These are phyloP conservation scores for Stipa capillata DNA, from an alignment of 176 grass and related monocot genomes.

Conservation along the genomic window DNA sequence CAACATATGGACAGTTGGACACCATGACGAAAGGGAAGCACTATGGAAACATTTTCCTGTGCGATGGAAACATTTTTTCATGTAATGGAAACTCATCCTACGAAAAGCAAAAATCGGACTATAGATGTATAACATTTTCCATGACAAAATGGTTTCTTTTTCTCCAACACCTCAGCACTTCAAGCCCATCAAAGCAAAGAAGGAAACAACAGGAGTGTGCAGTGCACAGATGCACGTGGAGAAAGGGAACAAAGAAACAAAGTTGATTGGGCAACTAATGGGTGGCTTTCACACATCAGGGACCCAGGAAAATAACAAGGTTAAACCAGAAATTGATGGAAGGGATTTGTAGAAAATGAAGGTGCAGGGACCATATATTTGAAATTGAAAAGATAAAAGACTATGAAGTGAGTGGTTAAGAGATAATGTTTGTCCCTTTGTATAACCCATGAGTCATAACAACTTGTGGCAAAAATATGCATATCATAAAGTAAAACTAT, in stretches of 20 bases:
- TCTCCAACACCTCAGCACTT: neutral
- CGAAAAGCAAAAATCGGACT: no score
- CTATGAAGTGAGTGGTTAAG: neutral
- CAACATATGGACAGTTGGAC: neutral
- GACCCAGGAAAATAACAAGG: neutral
- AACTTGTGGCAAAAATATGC: neutral
- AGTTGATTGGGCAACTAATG: neutral
- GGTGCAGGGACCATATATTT: neutral
- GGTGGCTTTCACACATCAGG: neutral
- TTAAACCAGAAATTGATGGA: neutral
- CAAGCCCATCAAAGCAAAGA: neutral
- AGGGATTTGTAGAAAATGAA: neutral
- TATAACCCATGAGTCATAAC: neutral
- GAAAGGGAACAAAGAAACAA: neutral
- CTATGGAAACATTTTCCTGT: no score
- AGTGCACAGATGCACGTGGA: neutral
- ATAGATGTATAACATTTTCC: no score
- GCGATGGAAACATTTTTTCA: no score
- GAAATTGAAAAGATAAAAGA: neutral
- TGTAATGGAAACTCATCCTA: no score
- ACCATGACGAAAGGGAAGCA: no score
- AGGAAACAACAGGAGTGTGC: neutral
- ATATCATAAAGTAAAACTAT: neutral
- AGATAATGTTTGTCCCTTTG: neutral
- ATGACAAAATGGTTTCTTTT: neutral